These are phyloP conservation scores for Leccinum subrobustum DNA, from an alignment of 1,284 basidiomycete genomes.

Conservation along the genomic window DNA sequence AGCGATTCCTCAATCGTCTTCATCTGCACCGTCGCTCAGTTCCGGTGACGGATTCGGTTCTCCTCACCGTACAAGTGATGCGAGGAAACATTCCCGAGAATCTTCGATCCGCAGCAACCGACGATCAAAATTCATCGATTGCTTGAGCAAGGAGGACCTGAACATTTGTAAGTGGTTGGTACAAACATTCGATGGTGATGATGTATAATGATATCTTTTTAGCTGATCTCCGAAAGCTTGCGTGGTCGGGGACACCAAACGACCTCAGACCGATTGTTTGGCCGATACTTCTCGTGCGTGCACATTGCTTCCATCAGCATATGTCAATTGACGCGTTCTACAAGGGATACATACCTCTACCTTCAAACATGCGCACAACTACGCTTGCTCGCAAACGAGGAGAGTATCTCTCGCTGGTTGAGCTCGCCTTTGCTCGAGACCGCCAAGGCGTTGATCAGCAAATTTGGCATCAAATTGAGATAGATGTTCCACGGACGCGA, in stretches of 20 bases:
- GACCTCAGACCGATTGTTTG: slow-evolving; percentile 91
- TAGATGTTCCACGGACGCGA: slow-evolving; percentile 91
- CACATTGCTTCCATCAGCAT: not conserved
- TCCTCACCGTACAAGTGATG: slow-evolving; percentile 27
- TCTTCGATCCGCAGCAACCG: slow-evolving; percentile 73
- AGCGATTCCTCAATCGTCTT: slow-evolving; percentile 32
- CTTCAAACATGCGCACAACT: slow-evolving; percentile 71
- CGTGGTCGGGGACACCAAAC: slow-evolving; percentile 93
- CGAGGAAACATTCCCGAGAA: slow-evolving; percentile 66
- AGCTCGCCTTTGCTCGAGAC: slow-evolving; percentile 88
- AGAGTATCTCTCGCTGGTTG: slow-evolving; percentile 89
- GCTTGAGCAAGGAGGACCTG: slow-evolving; percentile 66
- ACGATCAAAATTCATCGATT: slow-evolving; percentile 72
- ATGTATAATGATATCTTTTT: slow-evolving; percentile 8
- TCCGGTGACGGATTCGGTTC: slow-evolving; percentile 16
- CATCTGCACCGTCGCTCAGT: slow-evolving; percentile 29
- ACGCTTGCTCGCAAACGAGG: slow-evolving; percentile 87
- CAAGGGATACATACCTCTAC: slow-evolving; percentile 91
- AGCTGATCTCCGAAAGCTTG: slow-evolving; percentile 85
- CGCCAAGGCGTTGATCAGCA: slow-evolving; percentile 84
- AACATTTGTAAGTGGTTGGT: slow-evolving; percentile 60
- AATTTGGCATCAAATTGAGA: slow-evolving; percentile 98
- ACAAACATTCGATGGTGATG: not conserved
- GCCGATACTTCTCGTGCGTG: slow-evolving; percentile 87
- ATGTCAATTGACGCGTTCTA: slow-evolving; percentile 3